phyloP scores from a whole-genome alignment of 1,284 basidiomycete species.

The Ceratobasidium sp. region DNA sequence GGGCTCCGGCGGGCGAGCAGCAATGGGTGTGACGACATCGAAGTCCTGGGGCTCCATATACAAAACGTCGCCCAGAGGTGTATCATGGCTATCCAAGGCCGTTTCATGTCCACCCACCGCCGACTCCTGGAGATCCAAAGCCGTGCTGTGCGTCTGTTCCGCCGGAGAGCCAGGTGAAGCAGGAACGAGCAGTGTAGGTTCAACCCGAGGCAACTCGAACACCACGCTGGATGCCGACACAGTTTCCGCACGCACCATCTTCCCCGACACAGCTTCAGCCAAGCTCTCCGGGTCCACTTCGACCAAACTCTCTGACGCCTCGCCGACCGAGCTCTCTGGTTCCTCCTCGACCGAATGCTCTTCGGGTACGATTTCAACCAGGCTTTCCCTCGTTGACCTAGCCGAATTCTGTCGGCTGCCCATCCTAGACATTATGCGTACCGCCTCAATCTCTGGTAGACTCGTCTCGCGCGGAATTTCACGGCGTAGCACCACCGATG shows the following conservation, averaged over 20 bases:
- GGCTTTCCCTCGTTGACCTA: neutral
- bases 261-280: neutral
- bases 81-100: neutral
- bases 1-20: neutral
- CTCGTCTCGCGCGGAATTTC: conserved; percentile 36
- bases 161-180: neutral
- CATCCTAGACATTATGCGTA: neutral
- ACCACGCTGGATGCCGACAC: conserved; percentile 6
- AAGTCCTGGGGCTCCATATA: neutral
- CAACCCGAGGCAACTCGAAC: conserved; percentile 6
- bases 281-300: too few species aligned
- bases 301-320: too few species aligned
- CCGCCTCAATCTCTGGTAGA: conserved; percentile 30
- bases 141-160: neutral
- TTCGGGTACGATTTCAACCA: neutral
- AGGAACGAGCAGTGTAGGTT: neutral
- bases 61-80: neutral
- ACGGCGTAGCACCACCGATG: conserved; percentile 30
- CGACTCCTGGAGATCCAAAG: neutral
- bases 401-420: neutral
- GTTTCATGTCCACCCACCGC: neutral
- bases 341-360: neutral
- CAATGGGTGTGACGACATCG: neutral
- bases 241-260: conserved; percentile 19
- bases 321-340: neutral